phyloP scores from a whole-genome alignment of 148 eudicot species.

The Cornus suecica region DNA sequence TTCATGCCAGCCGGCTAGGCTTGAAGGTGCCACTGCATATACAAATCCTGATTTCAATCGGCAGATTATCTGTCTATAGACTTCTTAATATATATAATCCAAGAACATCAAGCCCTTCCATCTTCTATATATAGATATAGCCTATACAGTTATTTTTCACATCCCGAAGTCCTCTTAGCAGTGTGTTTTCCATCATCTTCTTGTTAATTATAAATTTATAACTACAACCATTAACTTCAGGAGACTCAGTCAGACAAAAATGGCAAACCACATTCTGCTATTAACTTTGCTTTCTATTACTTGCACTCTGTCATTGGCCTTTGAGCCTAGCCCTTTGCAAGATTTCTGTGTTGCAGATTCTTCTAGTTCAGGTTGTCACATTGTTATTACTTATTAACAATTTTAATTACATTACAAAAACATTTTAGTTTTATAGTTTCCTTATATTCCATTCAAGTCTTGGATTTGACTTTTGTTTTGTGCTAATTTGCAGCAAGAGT shows the following conservation, averaged over 20 bases:
- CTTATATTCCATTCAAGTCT: too few relatives aligned
- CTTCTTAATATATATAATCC: not conserved
- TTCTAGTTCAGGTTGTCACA: not conserved
- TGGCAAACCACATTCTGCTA: not conserved
- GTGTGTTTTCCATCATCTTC: not conserved
- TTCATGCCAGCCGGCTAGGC: too few relatives aligned
- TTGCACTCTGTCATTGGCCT: not conserved
- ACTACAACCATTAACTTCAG: too few relatives aligned
- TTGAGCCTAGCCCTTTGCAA: not conserved
- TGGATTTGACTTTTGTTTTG: too few relatives aligned
- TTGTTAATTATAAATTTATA: too few relatives aligned
- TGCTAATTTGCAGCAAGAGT: not conserved
- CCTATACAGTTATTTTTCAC: not conserved
- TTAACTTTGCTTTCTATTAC: not conserved
- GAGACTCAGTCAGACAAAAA: not conserved
- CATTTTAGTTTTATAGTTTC: too few relatives aligned
- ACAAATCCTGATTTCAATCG: not conserved
- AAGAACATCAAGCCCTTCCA: not conserved
- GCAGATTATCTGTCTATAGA: not conserved
- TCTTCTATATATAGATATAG: not conserved
- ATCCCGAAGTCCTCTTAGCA: not conserved
- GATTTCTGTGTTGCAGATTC: not conserved
- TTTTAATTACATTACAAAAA: too few relatives aligned
- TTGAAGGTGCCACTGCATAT: too few relatives aligned
- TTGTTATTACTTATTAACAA: too few relatives aligned